Conservation (phyloP, 1,139 yeast genomes). For the Hemisphaericaspora xylanilytica region DNA sequence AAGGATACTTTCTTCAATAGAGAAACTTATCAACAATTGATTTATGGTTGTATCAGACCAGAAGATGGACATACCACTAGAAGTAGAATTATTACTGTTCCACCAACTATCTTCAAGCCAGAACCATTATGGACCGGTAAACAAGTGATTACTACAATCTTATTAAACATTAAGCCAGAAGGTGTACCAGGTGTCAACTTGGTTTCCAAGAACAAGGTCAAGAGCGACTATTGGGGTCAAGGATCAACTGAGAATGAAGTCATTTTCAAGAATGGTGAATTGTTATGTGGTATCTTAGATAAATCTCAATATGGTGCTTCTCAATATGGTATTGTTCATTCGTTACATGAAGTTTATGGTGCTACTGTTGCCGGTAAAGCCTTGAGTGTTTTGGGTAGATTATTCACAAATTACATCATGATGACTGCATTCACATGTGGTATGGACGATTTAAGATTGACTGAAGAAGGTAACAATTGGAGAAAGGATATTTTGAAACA, state of each 20-base stretch:
- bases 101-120: slow-evolving; percentile 89
- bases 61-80: slow-evolving; percentile 95
- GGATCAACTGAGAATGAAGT: slow-evolving; percentile 85
- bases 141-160: slow-evolving; percentile 88
- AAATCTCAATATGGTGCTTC: slow-evolving; percentile 99
- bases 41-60: slow-evolving; percentile 93
- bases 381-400: slow-evolving; percentile 85
- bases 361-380: slow-evolving; percentile 87
- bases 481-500: slow-evolving; percentile 76
- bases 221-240: slow-evolving; percentile 92
- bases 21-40: slow-evolving; percentile 88
- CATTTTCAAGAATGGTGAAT: slow-evolving; percentile 79
- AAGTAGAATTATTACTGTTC: slow-evolving; percentile 69
- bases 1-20: slow-evolving; percentile 90
- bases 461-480: slow-evolving; percentile 88
- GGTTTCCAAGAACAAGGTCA: slow-evolving; percentile 79
- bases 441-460: slow-evolving; percentile 96
- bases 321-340: slow-evolving; percentile 94
- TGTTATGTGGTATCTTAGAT: slow-evolving; percentile 89
- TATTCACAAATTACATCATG: slow-evolving; percentile 92
- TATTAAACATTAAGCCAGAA: slow-evolving; percentile 81
- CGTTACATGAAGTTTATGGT: slow-evolving; percentile 94
- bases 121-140: slow-evolving; percentile 97
- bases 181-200: slow-evolving; percentile 90
- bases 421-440: slow-evolving; percentile 97